Percentiles rank a stretch among this genome's conserved stretches.
These are phyloP conservation scores for Pseudogymnoascus sp. DNA, from an alignment of 2,329 filamentous ascomycete species.

Conservation along the genomic window DNA sequence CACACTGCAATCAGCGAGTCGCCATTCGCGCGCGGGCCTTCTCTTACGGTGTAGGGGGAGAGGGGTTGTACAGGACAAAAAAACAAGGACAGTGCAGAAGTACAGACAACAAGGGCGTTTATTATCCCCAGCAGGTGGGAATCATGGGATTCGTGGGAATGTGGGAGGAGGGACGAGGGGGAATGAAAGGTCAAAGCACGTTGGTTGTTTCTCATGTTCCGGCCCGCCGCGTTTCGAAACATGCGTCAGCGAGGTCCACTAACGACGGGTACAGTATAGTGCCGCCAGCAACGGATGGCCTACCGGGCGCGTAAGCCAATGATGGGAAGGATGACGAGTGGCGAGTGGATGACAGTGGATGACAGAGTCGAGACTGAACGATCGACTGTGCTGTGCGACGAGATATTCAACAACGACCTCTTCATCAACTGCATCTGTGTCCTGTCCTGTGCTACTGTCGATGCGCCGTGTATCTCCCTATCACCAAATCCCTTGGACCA, in stretches of 20 bases:
- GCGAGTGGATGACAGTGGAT: neutral
- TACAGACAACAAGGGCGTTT: neutral
- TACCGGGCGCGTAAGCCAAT: slow-evolving; percentile 3
- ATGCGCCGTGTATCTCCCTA: neutral
- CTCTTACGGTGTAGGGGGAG: no score
- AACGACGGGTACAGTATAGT: neutral
- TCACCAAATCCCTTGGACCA: neutral
- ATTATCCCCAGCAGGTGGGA: neutral
- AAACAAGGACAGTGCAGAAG: no score
- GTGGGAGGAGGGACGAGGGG: neutral
- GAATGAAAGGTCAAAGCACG: neutral
- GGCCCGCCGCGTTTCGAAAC: neutral
- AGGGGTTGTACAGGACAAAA: neutral
- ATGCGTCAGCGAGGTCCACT: neutral
- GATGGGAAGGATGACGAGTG: neutral
- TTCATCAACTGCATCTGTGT: neutral
- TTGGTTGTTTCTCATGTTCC: neutral
- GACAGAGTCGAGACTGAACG: neutral
- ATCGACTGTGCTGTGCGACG: neutral
- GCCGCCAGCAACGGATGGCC: neutral
- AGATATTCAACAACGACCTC: neutral
- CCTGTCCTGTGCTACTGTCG: neutral
- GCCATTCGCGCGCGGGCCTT: neutral
- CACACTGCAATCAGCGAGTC: neutral
- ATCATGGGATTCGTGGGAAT: neutral